Conservation (phyloP, 306 rosid species). For the Dicorynia guianensis region DNA sequence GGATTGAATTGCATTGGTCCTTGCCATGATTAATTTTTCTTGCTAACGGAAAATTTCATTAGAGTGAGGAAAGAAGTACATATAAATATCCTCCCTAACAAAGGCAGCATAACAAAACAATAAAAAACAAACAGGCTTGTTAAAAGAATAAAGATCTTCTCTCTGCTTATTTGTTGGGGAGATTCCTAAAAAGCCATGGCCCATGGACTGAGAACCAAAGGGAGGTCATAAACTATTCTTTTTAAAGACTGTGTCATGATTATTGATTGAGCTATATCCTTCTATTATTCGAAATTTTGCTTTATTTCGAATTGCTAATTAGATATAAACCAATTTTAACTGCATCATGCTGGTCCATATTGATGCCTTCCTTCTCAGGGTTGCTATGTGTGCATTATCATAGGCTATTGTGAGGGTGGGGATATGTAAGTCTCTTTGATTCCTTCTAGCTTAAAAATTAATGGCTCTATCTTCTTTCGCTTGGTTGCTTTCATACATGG, state of each 20-base stretch:
- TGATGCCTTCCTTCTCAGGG: conserved; percentile 67
- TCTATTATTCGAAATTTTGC: conserved; percentile 11
- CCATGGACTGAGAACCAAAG: no score
- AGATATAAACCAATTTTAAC: conserved; percentile 17
- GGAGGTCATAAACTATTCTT: no score
- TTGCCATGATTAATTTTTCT: conserved; percentile 1
- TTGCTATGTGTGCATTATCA: conserved; percentile 91
- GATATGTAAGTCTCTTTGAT: conserved; percentile 74
- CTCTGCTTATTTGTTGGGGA: no score
- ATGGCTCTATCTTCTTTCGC: conserved; percentile 33
- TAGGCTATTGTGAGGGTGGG: conserved; percentile 92
- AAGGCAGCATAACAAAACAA: no score
- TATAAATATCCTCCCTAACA: no score
- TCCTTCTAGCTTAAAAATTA: conserved; percentile 8
- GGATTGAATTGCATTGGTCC: conserved; percentile 1
- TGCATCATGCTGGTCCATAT: conserved; percentile 36
- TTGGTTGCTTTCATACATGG: conserved; percentile 40
- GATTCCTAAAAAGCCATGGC: no score
- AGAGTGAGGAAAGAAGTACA: no score
- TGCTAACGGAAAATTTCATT: no score
- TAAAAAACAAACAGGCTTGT: no score
- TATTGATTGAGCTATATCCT: conserved; percentile 14
- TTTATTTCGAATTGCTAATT: conserved; percentile 30
- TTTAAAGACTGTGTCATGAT: neutral
- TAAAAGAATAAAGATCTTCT: no score